Evolutionary conservation across 2,329 filamentous ascomycete genomes (phyloP).

Genomic region (Sclerotinia trifoliorum): DNA sequence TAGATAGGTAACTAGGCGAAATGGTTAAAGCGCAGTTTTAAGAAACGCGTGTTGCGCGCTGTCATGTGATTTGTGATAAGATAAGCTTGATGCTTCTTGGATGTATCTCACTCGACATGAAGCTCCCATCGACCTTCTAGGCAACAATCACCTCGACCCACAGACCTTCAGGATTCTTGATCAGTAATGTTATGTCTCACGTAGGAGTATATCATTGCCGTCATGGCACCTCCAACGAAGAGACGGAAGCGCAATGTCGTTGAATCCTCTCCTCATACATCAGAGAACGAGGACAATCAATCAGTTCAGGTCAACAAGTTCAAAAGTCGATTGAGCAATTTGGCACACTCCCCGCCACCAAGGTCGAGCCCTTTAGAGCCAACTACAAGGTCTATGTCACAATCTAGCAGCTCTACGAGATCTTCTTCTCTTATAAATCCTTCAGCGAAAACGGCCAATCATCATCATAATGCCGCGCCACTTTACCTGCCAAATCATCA

Average conservation of each 20-base stretch:
- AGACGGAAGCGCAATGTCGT: conserved; percentile 57
- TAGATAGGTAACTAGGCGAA: not conserved
- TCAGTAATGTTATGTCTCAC: conserved; percentile 6
- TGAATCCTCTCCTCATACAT: conserved; percentile 40
- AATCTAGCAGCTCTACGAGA: conserved; percentile 31
- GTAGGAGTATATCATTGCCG: conserved; percentile 11
- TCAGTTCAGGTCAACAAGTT: conserved; percentile 23
- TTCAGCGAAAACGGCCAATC: conserved; percentile 34
- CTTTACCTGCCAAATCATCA: conserved; percentile 36
- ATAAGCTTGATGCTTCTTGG: conserved; percentile 4
- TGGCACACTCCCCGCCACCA: conserved; percentile 33
- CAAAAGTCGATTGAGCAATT: conserved; percentile 28
- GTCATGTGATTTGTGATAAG: not conserved
- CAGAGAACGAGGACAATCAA: conserved; percentile 52
- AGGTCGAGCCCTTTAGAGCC: conserved; percentile 17
- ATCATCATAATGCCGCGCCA: conserved; percentile 37
- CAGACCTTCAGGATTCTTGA: not conserved
- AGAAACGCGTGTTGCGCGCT: not conserved
- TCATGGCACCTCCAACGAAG: conserved; percentile 41
- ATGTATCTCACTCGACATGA: not conserved
- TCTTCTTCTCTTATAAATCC: conserved; percentile 31
- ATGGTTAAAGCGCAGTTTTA: not conserved
- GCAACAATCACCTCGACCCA: not conserved
- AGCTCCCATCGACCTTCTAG: conserved; percentile 8
- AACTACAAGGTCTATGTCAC: conserved; percentile 16